Evolutionary conservation across 768 basidiomycete species (phyloP), one percentile per base, ranked within the genome.

Genomic region (Mycena maculata): DNA sequence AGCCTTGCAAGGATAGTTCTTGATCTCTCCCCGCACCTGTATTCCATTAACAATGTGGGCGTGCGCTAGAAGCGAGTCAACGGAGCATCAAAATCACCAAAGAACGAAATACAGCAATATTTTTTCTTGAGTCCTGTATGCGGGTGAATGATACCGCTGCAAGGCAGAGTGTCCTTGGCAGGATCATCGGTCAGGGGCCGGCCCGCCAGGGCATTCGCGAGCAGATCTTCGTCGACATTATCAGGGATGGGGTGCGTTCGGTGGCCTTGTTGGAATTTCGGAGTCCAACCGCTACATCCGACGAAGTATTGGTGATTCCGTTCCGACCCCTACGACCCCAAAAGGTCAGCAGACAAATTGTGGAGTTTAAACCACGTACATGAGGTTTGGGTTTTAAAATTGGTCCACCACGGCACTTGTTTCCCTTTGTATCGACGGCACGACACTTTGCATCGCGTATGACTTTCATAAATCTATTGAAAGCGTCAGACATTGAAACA

Each of bases 131-230:
- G 47, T 5, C 63, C 63, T 1, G 48, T 65, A n/a, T 58, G 54
- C 18, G 63, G 55, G 15, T 57, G 63, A 38, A 65, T 58, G 38
- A 65, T 48, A 18, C n/a, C 52, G 55, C 47, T 58, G 48, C 63
- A 58, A n/a, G 54, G 63, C 1, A 27, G 28, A 23, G 56, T 58
- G 22, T 65, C 63, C 47, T 57, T 56, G 44, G 12, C 38, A 12
- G 11, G 33, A 52, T 65, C 55, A 25, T 58, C 48, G 20, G 36
- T 30, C 25, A 63, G 44, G 4, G 63, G 27, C 16, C 3, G 11
- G 0, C 55, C 54, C 18, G 63, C 63, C 0, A 65, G 47, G n/a
- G 18, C 54, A 2, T 56, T 54, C 4, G 54, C 54, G 11, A 63
- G 23, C 2, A 63, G 54, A 15, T 54, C 20, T 41, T 56, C 62